Conservation (phyloP, 1,284 basidiomycete species). For the Ganoderma meredithae region DNA sequence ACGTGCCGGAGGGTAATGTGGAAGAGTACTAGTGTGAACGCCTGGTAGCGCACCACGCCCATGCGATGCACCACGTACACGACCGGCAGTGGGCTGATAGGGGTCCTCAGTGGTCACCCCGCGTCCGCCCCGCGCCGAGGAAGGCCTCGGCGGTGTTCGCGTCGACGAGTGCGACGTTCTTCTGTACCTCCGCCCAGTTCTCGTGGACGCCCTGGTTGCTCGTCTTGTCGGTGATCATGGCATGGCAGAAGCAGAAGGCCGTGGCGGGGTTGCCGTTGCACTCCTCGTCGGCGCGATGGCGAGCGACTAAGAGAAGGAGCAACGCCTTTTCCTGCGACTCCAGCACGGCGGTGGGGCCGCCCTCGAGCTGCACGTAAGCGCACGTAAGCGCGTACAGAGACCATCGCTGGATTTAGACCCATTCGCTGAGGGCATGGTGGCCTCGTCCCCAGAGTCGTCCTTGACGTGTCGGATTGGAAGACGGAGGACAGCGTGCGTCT, state of each 20-base stretch:
- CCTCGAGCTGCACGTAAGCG: not conserved
- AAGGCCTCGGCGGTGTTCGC: not conserved
- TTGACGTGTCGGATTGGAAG: not conserved
- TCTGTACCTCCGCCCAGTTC: not conserved
- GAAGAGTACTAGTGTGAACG: too few relatives aligned
- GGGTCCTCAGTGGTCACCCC: not conserved
- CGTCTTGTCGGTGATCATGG: not conserved
- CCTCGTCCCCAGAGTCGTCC: constrained; percentile 1
- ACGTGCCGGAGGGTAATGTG: not conserved
- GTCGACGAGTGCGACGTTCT: not conserved
- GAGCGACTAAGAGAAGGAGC: not conserved
- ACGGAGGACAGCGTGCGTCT: not conserved
- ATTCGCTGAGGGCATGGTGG: not conserved
- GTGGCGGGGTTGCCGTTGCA: not conserved
- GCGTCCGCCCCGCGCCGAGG: not conserved
- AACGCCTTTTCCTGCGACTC: not conserved
- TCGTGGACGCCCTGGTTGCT: not conserved
- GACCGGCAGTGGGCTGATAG: not conserved
- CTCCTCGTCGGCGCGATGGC: not conserved
- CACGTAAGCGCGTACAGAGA: not conserved
- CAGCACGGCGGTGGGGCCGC: not conserved
- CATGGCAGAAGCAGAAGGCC: not conserved
- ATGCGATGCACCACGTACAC: not conserved
- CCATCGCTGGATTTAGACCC: not conserved
- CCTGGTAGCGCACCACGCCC: not conserved